These are phyloP conservation scores for Fusarium chuoi DNA, from an alignment of 2,329 filamentous ascomycete genomes.

Conservation along the genomic window DNA sequence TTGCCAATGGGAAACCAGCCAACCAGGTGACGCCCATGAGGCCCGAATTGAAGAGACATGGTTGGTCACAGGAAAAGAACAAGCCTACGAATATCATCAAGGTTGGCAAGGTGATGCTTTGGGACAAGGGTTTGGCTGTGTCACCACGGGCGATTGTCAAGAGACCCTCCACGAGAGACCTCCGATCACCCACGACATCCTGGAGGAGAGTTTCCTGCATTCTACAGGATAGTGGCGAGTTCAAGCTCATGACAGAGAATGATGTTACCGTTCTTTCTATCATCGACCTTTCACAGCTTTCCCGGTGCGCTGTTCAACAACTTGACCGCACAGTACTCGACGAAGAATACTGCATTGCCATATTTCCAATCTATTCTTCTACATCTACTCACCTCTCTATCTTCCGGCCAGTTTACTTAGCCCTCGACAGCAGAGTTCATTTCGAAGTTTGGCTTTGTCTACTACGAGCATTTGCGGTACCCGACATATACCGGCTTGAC, in stretches of 20 bases:
- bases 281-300: conserved; percentile 88
- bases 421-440: conserved; percentile 85
- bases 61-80: conserved; percentile 46
- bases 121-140: conserved; percentile 78
- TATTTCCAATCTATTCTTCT: conserved; percentile 91
- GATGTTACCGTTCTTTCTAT: conserved; percentile 83
- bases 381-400: conserved; percentile 78
- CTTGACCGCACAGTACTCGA: conserved; percentile 91
- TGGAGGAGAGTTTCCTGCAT: conserved; percentile 95
- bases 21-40: conserved; percentile 51
- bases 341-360: conserved; percentile 92
- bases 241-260: conserved; percentile 89
- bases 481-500: conserved; percentile 82
- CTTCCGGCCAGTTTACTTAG: conserved; percentile 88
- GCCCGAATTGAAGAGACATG: conserved; percentile 57
- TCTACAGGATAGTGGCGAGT: conserved; percentile 91
- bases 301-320: conserved; percentile 88
- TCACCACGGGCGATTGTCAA: conserved; percentile 67
- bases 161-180: conserved; percentile 66
- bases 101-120: conserved; percentile 88
- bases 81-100: conserved; percentile 82
- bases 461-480: conserved; percentile 88
- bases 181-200: conserved; percentile 64
- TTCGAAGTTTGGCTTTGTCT: conserved; percentile 98
- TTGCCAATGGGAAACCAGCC: conserved; percentile 55